Evolutionary conservation across 805 yeast genomes (phyloP), one percentile per base, ranked within the genome.

Genomic region (Pichia phayaonensis): DNA sequence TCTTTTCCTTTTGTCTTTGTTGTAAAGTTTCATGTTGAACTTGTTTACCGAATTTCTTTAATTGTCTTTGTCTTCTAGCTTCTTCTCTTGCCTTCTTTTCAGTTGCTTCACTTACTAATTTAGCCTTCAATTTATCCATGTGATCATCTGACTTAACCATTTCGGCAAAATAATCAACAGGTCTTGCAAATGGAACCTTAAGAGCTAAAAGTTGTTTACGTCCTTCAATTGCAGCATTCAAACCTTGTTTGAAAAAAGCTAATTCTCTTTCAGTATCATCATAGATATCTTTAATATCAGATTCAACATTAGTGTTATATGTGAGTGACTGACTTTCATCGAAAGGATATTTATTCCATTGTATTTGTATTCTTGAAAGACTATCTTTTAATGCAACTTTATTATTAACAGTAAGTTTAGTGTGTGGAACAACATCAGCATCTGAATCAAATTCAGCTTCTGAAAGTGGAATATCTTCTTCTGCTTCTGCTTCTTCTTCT

Each of bases 71-170:
- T 69, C 85, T 85, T 74, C 87, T 86, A 29, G 97, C 96, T 48
- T 90, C 97, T 69, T 87, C 92, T 49, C 90, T 77, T 1, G 96
- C 96, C 69, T 85, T 86, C 80, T 88, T 88, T 66, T 84, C 86
- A 7, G 76, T 70, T 41, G 79, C 81, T 66, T 89, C 97, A 56
- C 80, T 77, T 42, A 90, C 75, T 59, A 92, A 76, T 69, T 87
- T 89, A 62, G 74, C 72, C 75, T 88, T 90, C 64, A 94, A 77
- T 70, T 81, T 87, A 63, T 89, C 97, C 99, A 94, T 94, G 69
- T 94, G 99, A 67, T 89, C 97, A 68, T 94, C 99, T 49, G 90
- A 84, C 73, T 94, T 94, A 53, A 90, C 87, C 99, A 94, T 94
- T 71, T 94, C 99, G 20, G 99, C 99, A 72, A 94, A 94, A 68